Evolutionary conservation across 148 eudicot species (phyloP), one percentile per base, ranked within the genome.

Genomic region (Dysphania ambrosioides): DNA sequence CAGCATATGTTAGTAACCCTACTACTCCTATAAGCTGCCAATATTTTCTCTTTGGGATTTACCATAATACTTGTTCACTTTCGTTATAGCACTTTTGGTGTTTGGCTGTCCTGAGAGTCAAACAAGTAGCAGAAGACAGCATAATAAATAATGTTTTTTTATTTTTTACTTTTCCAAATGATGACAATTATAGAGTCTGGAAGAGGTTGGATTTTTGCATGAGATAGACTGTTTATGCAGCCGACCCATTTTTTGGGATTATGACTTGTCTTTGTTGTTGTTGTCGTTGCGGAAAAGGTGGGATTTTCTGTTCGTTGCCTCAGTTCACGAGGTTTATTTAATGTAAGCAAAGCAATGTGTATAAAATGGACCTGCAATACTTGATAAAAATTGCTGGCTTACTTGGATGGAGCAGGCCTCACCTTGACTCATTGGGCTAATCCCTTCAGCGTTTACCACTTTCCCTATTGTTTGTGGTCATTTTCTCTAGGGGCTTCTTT

Each of bases 1-100:
- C 87, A 74, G 64, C 93, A 90, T 77, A 87, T 86, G 98, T 94
- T 85, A 76, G 95, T 72, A 35, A 53, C 63, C 42, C 44, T 41
- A 11, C 16, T 59, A 27, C 55, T 23, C 19, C 69, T 18, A 23
- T 40, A n/a, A 65, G 68, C 6, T 34, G 13, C 36, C 44, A 65
- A 35, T 65, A 2, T n/a, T 35, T 29, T 0, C 34, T 10, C 40
- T n/a, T 66, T 40, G 42, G 30, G 29, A 66, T n/a, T 18, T 66
- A 29, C 9, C 30, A 66, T 2, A 35, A 34, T 64, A 64, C 53
- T 2, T 2, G 18, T 29, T 24, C 18, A 59, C 32, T 59, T 24
- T 27, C 15, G n/a, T n/a, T n/a, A n/a, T n/a, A 2, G 63, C 18
- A 27, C 1, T 59, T 58, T 59, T 59, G 63, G 63, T 59, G 63